phyloP scores from a whole-genome alignment of 305 asterid species.

The Ajuga reptans region DNA sequence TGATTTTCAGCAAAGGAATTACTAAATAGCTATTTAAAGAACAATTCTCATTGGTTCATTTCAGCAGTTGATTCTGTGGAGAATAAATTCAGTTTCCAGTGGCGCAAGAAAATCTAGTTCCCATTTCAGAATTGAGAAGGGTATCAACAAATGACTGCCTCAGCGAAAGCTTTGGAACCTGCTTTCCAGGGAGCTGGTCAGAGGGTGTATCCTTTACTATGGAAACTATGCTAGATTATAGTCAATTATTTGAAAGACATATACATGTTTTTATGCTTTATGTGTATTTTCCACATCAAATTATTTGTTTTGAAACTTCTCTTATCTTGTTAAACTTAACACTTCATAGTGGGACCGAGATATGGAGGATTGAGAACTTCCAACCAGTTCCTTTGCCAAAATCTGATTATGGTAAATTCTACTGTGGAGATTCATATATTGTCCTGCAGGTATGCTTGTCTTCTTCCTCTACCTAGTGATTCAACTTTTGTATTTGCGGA shows the following conservation, averaged over 20 bases:
- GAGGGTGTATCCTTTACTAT: slow-evolving; percentile 50
- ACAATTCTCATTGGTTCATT: background rate
- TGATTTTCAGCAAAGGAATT: background rate
- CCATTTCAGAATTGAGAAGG: slow-evolving; percentile 19
- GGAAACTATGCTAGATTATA: slow-evolving; percentile 6
- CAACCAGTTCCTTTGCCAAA: slow-evolving; percentile 84
- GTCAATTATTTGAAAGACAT: background rate
- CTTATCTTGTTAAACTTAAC: slow-evolving; percentile 39
- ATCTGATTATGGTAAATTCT: slow-evolving; percentile 74
- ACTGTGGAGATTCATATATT: slow-evolving; percentile 78
- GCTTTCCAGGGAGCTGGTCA: slow-evolving; percentile 70
- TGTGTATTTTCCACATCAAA: background rate
- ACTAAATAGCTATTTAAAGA: slow-evolving; percentile 1
- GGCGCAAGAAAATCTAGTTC: slow-evolving; percentile 13
- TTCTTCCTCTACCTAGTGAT: slow-evolving; percentile 7
- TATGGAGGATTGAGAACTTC: slow-evolving; percentile 89
- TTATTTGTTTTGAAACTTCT: background rate
- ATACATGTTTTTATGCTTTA: background rate
- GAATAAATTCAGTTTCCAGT: slow-evolving; percentile 16
- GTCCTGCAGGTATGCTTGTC: slow-evolving; percentile 56
- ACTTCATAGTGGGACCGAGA: slow-evolving; percentile 62
- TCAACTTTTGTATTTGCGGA: background rate
- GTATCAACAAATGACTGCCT: slow-evolving; percentile 35
- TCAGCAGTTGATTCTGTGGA: slow-evolving; percentile 19
- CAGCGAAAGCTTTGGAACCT: slow-evolving; percentile 48